phyloP scores from a whole-genome alignment of 306 rosid genomes.

The Vigna radiata region DNA sequence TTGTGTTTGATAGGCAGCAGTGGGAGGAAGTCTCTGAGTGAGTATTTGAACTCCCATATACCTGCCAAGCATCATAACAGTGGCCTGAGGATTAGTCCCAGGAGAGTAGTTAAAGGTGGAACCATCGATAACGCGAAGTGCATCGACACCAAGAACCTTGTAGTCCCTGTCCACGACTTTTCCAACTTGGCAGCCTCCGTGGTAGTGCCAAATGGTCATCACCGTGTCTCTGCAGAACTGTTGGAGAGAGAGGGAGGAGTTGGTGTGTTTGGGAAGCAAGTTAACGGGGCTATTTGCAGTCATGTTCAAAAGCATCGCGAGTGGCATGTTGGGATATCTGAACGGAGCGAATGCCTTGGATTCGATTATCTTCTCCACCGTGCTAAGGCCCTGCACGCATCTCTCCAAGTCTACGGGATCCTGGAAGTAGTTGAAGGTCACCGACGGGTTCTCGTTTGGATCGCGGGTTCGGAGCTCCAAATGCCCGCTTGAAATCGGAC shows the following conservation, averaged over 20 bases:
- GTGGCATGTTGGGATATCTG: constrained; percentile 48
- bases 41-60: neutral
- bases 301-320: constrained; percentile 57
- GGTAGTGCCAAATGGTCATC: constrained; percentile 92
- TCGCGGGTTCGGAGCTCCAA: constrained; percentile 68
- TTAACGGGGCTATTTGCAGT: constrained; percentile 69
- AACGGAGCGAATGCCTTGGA: constrained; percentile 64
- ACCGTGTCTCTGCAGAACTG: constrained; percentile 81
- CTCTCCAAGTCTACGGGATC: constrained; percentile 63
- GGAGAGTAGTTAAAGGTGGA: constrained; percentile 80
- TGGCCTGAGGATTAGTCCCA: constrained; percentile 88
- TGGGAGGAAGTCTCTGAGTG: neutral
- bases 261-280: constrained; percentile 64
- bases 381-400: constrained; percentile 64
- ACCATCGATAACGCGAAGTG: constrained; percentile 75
- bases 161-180: constrained; percentile 68
- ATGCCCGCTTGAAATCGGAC: constrained; percentile 73
- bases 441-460: constrained; percentile 71
- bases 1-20: neutral
- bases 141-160: constrained; percentile 68
- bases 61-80: constrained; percentile 91
- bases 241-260: constrained; percentile 59
- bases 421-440: constrained; percentile 81
- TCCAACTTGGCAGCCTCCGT: constrained; percentile 83
- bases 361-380: constrained; percentile 59